These are phyloP conservation scores for Fusarium pseudocircinatum DNA, from an alignment of 2,329 filamentous ascomycete genomes.

Conservation along the genomic window DNA sequence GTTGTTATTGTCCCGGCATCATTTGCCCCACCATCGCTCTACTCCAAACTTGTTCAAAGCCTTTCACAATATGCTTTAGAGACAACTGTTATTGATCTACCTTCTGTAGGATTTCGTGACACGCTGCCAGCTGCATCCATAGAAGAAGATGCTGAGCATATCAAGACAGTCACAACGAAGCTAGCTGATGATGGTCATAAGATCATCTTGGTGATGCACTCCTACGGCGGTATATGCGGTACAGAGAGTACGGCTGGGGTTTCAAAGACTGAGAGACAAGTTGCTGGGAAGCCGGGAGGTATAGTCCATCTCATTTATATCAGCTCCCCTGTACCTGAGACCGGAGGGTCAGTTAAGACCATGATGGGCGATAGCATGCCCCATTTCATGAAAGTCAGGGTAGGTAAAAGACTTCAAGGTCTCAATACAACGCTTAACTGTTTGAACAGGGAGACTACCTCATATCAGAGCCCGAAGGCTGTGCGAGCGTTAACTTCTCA, in stretches of 20 bases:
- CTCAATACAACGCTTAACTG: too few relatives aligned
- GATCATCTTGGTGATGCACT: neutral
- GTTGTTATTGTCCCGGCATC: neutral
- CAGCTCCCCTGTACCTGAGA: neutral
- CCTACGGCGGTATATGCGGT: neutral
- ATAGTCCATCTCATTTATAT: neutral
- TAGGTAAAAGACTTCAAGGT: rapidly evolving
- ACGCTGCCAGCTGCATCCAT: neutral
- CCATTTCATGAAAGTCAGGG: neutral
- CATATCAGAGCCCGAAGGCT: neutral
- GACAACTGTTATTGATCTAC: neutral
- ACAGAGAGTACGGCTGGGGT: neutral
- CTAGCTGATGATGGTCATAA: neutral
- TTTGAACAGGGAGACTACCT: neutral
- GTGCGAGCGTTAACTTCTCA: neutral
- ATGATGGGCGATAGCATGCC: neutral
- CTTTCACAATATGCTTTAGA: neutral
- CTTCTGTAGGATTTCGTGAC: neutral
- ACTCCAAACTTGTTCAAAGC: neutral
- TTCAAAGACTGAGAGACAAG: rapidly evolving
- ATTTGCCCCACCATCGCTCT: neutral
- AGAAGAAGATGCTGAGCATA: neutral
- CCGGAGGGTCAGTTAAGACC: neutral
- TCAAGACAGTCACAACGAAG: neutral
- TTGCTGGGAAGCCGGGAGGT: rapidly evolving